phyloP scores from a whole-genome alignment of 2,329 filamentous ascomycete species.

The Chaetomium strumarium region DNA sequence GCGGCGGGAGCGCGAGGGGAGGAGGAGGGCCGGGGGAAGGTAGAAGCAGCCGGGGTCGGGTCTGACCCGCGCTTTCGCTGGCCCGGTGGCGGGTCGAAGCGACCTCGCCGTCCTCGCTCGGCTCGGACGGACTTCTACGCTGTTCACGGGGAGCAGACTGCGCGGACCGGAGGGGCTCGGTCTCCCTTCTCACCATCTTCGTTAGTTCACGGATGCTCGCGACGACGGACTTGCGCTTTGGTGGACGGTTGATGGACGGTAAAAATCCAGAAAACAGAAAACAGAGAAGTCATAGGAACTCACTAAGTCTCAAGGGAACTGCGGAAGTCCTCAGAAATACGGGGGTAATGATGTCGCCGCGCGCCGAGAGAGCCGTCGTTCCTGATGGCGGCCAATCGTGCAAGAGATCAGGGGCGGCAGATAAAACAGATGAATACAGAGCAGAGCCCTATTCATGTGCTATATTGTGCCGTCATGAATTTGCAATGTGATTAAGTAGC shows the following conservation, averaged over 20 bases:
- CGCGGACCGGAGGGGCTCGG: background rate
- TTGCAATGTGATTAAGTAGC: background rate
- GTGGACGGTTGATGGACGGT: background rate
- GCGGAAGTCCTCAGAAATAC: background rate
- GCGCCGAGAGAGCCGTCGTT: background rate
- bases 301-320: background rate
- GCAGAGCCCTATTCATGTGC: background rate
- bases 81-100: background rate
- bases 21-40: background rate
- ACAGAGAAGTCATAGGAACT: background rate
- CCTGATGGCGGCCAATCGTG: constrained; percentile 9
- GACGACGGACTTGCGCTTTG: background rate
- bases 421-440: background rate
- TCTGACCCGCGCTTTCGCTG: background rate
- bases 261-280: background rate
- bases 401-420: background rate
- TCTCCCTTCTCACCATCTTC: constrained; percentile 1
- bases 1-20: background rate
- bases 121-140: background rate
- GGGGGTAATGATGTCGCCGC: constrained; percentile 4
- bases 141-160: background rate
- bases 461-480: background rate
- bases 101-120: background rate
- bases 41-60: background rate
- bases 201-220: constrained; percentile 1